Base-by-base conservation (phyloP, 1,284 basidiomycete species). In the Puccinia hordei region DNA sequence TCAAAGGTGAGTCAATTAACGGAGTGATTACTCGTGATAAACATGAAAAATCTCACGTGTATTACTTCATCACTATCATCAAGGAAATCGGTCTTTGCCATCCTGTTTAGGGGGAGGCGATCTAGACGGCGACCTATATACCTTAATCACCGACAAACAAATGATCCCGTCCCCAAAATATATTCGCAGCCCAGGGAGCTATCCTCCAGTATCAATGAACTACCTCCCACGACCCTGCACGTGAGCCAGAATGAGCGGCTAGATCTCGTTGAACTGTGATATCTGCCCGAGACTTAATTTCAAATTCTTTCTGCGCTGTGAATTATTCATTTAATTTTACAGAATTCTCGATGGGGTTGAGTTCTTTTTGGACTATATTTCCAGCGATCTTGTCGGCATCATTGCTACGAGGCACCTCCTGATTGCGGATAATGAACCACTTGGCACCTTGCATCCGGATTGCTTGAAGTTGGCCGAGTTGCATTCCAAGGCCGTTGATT, bases 71-170 rank as follows among this genome's bases (percentile, higher is more conserved):
- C n/a, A 33, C 69, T 15, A 8, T 35, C 13, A 79, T 35, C 17
- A 81, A 92, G 91, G 91, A 5, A 82, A 83, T 0, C 88, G 90
- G 68, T 90, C 91, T 0, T 83, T 92, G 71, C 88, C 92, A 24
- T 91, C 90, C 9, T 89, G 88, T 82, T 87, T 92, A 30, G 90
- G 88, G 19, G 91, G 91, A 59, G 91, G 91, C 0, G 91, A 92
- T 86, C 86, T 92, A 51, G 91, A 92, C 82, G 91, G 91, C 90
- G 91, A 84, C 73, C 86, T 77, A 12, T 61, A 35, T 69, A 89
- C 89, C 78, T 83, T 90, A 9, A 88, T 91, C 53, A 87, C 88
- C 15, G 83, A 84, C 69, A 53, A 74, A 13, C 51, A 49, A 84
- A 92, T 71, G 84, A 91, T 65, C 88, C 92, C 35, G 85, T 87